These are phyloP conservation scores for Spergularia bocconei DNA, from an alignment of 148 eudicot genomes.

Conservation along the genomic window DNA sequence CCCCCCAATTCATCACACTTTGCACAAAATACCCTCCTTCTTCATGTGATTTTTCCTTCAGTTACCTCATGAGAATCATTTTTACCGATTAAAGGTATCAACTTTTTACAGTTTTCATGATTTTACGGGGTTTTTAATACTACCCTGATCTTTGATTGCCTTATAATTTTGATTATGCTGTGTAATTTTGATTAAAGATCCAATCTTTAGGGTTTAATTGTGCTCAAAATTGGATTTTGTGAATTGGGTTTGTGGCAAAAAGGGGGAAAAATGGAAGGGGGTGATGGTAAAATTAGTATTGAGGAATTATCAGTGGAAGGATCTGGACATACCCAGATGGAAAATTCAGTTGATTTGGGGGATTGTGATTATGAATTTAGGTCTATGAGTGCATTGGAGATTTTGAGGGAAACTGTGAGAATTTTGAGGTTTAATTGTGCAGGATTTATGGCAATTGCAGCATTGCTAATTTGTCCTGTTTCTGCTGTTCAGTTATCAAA, in stretches of 20 bases:
- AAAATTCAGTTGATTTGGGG: constrained; percentile 18
- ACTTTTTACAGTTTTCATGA: neutral
- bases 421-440: constrained; percentile 66
- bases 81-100: constrained; percentile 8
- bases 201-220: neutral
- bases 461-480: constrained; percentile 78
- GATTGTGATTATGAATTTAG: constrained; percentile 40
- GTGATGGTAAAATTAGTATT: constrained; percentile 20
- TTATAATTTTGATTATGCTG: neutral
- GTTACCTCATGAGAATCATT: neutral
- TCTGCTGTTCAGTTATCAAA: constrained; percentile 67
- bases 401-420: constrained; percentile 74
- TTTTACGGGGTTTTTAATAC: neutral
- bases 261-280: constrained; percentile 22
- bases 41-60: constrained; percentile 6
- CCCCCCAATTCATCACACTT: constrained; percentile 7
- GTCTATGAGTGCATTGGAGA: constrained; percentile 65
- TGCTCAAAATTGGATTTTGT: neutral
- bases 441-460: constrained; percentile 62
- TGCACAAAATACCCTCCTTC: neutral
- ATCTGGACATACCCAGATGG: constrained; percentile 23
- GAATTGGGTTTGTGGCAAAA: neutral
- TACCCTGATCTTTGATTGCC: constrained; percentile 10
- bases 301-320: constrained; percentile 22
- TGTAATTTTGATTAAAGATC: constrained; percentile 20